Base-by-base conservation (phyloP, 2,329 filamentous ascomycete species). In the Aspergillus transmontanensis region DNA sequence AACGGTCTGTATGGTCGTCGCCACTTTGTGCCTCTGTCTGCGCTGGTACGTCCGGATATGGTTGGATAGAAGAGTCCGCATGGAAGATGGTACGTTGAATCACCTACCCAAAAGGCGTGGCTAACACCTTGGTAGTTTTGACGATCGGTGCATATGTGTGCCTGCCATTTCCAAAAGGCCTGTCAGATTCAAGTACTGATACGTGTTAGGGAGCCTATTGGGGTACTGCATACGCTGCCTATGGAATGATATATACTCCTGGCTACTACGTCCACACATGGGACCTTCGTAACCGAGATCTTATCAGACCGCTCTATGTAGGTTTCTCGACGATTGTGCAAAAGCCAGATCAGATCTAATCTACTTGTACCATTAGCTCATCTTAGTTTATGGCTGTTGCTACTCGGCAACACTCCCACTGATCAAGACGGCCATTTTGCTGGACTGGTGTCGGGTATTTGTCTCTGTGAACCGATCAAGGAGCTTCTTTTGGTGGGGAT, bases 391-490 rank as follows among this genome's bases (percentile, higher is more conserved):
- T 61, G 76, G 78, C 56, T 66, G 69, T 65, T 75, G 68, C 61
- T 81, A 81, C 64, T 76, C 73, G 0, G 71, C 75, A 39, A 72
- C 74, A 21, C 73, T 82, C 1, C 75, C 78, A 0, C 69, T 80
- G 6, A 64, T 82, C 58, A 82, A 82, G 61, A 72, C 71, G 2
- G 76, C 78, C 14, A 81, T 83, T 54, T 71, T 83, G 14, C 53
- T 80, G 10, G 79, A 83, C 60, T 83, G 81, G 81, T 72, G 70
- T n/a, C 71, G 75, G 7, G 65, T 80, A 6, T 78, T 81, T 51
- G 74, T 75, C 6, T 69, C 74, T 1, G 58, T 50, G 36, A 68
- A 71, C 28, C 60, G 68, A 23, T 69, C 67, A 9, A 68, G 68
- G 19, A 75, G 63, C 36, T 23, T 62, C 6, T 79, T 80, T 60